phyloP scores from a whole-genome alignment of 1,139 yeast genomes.

The Magnusiomyces tetraspermus region DNA sequence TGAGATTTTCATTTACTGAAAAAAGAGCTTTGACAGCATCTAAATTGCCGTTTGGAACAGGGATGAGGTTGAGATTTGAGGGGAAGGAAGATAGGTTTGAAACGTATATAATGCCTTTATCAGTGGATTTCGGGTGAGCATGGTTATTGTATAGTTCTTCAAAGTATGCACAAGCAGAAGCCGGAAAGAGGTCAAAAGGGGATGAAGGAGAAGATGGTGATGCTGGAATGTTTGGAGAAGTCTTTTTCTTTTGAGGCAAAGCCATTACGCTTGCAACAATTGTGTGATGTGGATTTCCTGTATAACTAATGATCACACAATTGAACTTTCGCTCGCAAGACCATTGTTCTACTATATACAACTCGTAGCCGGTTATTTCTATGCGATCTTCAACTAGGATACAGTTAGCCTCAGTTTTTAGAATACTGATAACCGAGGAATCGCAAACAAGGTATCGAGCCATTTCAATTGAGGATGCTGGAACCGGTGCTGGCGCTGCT shows the following conservation, averaged over 20 bases:
- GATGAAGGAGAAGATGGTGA: neutral
- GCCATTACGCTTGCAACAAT: conserved; percentile 54
- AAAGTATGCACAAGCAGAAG: conserved; percentile 38
- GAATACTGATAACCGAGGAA: conserved; percentile 9
- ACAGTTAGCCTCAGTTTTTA: conserved; percentile 17
- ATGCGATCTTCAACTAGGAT: conserved; percentile 16
- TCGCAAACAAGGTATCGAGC: conserved; percentile 10
- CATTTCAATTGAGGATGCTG: conserved; percentile 7
- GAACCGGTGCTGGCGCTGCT: neutral
- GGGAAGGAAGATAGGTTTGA: conserved; percentile 77
- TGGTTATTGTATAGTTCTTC: conserved; percentile 57
- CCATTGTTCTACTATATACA: conserved; percentile 93
- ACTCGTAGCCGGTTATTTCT: conserved; percentile 56
- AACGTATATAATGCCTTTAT: conserved; percentile 55
- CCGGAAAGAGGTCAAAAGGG: conserved; percentile 18
- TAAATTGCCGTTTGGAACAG: conserved; percentile 57
- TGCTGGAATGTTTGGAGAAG: conserved; percentile 20
- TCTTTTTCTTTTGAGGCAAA: conserved; percentile 44
- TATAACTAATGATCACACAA: conserved; percentile 65
- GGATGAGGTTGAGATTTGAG: conserved; percentile 59
- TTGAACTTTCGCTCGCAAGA: conserved; percentile 60
- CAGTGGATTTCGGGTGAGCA: conserved; percentile 45
- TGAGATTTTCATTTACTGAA: conserved; percentile 64
- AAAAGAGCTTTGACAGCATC: conserved; percentile 44
- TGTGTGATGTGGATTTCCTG: conserved; percentile 64